phyloP scores from a whole-genome alignment of 257 asterid species.

The Forsythia suspensa region DNA sequence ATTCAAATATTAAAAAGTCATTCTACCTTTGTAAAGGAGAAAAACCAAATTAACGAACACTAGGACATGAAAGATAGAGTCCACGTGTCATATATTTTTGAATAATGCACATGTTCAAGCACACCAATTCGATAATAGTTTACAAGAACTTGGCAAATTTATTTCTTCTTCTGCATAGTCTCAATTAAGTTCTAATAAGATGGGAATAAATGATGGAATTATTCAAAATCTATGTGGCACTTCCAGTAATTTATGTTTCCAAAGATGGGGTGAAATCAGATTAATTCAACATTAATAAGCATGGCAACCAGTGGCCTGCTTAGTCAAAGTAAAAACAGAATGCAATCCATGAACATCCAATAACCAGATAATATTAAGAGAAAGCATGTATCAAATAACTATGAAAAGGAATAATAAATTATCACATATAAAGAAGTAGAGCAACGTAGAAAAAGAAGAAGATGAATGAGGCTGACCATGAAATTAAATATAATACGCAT shows the following conservation, averaged over 20 bases:
- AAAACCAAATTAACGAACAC: not conserved
- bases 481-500: too few relatives aligned
- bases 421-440: not conserved
- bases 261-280: not conserved
- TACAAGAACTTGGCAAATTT: not conserved
- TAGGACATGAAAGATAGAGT: not conserved
- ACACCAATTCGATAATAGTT: not conserved
- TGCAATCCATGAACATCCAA: not conserved
- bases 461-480: too few relatives aligned
- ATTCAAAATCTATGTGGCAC: not conserved
- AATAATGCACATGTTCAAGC: not conserved
- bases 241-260: not conserved
- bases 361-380: not conserved
- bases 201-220: not conserved
- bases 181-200: not conserved
- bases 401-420: not conserved
- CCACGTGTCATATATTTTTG: constrained; percentile 2
- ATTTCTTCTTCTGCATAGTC: not conserved
- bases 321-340: not conserved
- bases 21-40: not conserved
- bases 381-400: not conserved
- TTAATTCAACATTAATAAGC: not conserved
- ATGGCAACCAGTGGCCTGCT: not conserved
- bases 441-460: not conserved
- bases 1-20: constrained; percentile 20